Percentiles rank a stretch among this genome's conserved stretches.
phyloP scores from a whole-genome alignment of 345 rosid species.

The Eucalyptus pauciflora region DNA sequence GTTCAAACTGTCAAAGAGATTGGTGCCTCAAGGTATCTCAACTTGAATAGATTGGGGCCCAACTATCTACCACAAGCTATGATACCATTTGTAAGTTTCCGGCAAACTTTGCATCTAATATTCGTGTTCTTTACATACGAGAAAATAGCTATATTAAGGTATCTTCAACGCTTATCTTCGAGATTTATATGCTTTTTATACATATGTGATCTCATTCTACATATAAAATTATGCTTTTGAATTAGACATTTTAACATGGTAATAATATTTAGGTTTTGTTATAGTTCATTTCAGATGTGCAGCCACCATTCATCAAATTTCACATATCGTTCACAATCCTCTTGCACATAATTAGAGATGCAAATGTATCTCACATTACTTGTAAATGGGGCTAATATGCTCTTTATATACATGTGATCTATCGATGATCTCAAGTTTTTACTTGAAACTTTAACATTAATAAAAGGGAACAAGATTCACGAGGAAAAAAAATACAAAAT shows the following conservation, averaged over 20 bases:
- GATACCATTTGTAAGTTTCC: background rate
- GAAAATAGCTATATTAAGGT: background rate
- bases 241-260: background rate
- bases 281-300: background rate
- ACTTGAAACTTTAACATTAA: background rate
- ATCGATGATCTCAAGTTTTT: background rate
- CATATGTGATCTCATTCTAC: background rate
- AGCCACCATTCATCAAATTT: background rate
- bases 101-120: background rate
- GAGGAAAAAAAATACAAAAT: background rate
- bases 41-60: no score
- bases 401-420: background rate
- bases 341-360: background rate
- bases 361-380: background rate
- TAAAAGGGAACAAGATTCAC: background rate
- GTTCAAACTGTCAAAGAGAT: no score
- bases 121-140: background rate
- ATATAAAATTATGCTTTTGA: background rate
- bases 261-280: background rate
- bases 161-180: background rate
- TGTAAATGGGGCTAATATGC: background rate
- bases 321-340: background rate
- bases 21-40: no score
- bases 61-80: no score
- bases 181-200: background rate